Conservation (phyloP, 1,284 basidiomycete species). For the Malassezia slooffiae region DNA sequence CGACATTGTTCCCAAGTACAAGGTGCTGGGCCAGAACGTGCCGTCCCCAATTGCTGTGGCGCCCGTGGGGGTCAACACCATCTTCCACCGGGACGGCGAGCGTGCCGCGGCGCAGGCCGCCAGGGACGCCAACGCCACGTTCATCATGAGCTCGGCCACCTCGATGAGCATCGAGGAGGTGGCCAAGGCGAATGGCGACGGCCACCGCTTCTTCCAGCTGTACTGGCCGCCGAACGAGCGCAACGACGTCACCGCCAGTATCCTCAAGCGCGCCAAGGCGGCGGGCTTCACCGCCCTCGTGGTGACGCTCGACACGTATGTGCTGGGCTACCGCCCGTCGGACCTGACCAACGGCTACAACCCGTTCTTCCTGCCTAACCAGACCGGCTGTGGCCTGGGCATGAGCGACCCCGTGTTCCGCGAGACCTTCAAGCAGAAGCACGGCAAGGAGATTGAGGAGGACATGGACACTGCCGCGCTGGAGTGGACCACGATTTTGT, state of each 20-base stretch:
- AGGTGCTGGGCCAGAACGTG: slow-evolving; percentile 5
- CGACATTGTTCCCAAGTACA: slow-evolving; percentile 1
- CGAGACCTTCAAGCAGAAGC: slow-evolving; percentile 12
- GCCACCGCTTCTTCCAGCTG: slow-evolving; percentile 36
- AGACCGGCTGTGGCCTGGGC: slow-evolving; percentile 48
- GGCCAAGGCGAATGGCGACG: slow-evolving; percentile 12
- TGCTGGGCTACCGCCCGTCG: slow-evolving; percentile 25
- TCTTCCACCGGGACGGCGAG: slow-evolving; percentile 21
- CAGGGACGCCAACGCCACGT: slow-evolving; percentile 23
- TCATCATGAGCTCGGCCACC: slow-evolving; percentile 28
- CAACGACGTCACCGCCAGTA: slow-evolving; percentile 55
- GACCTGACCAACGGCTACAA: slow-evolving; percentile 49
- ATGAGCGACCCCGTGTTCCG: slow-evolving; percentile 38
- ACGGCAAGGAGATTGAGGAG: slow-evolving; percentile 17
- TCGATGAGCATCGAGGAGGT: slow-evolving; percentile 27
- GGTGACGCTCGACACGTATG: slow-evolving; percentile 39
- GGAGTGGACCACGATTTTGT: slow-evolving; percentile 28
- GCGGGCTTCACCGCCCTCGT: slow-evolving; percentile 60
- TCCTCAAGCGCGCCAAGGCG: slow-evolving; percentile 58
- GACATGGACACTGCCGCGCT: slow-evolving; percentile 25
- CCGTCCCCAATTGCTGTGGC: slow-evolving; percentile 7
- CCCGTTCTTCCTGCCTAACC: slow-evolving; percentile 52
- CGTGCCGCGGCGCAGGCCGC: slow-evolving; percentile 24
- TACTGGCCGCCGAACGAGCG: slow-evolving; percentile 53
- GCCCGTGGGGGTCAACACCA: neutral